These are phyloP conservation scores for Citrullus colocynthis DNA, from an alignment of 306 rosid species.

Conservation along the genomic window DNA sequence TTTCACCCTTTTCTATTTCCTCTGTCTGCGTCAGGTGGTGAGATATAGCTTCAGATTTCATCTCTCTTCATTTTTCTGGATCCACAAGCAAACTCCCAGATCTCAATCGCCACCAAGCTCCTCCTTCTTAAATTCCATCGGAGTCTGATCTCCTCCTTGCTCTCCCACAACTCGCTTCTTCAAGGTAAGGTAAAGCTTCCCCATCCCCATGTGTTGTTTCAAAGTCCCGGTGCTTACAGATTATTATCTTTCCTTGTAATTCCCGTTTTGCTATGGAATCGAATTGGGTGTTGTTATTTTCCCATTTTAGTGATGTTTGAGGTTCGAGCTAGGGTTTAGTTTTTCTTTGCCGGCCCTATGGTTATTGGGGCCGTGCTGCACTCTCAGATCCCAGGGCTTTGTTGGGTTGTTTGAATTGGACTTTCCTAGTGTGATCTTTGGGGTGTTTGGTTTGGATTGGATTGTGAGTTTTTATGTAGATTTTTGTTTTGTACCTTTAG, in stretches of 20 bases:
- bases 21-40: neutral
- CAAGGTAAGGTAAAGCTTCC: neutral
- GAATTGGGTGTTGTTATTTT: neutral
- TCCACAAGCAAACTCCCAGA: slow-evolving; percentile 11
- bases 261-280: neutral
- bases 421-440: neutral
- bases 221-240: neutral
- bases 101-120: neutral
- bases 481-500: neutral
- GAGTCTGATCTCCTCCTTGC: neutral
- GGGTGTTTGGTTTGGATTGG: neutral
- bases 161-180: neutral
- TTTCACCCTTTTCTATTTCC: neutral
- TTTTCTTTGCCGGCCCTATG: neutral
- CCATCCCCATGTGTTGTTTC: neutral
- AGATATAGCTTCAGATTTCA: neutral
- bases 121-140: neutral
- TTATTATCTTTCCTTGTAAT: neutral
- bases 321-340: neutral
- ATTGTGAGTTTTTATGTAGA: neutral
- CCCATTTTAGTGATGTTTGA: neutral
- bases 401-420: neutral
- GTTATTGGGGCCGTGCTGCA: neutral
- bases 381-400: neutral
- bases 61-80: slow-evolving; percentile 4